Conservation (phyloP, 2,329 filamentous ascomycete genomes). For the Alternaria arbusti region DNA sequence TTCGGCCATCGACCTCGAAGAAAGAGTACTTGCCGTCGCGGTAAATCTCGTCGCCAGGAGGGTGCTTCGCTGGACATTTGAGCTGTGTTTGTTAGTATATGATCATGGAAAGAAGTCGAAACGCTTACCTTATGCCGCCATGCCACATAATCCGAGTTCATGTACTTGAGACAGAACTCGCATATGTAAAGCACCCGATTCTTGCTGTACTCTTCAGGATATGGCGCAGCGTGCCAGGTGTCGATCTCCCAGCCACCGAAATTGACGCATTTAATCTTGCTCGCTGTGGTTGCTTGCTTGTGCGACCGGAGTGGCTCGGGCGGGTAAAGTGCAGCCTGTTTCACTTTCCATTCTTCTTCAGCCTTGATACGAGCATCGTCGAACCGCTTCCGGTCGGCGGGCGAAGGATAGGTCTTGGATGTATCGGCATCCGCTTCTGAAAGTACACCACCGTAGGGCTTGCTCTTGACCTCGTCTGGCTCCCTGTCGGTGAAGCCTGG, state of each 20-base stretch:
- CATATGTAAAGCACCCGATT: conserved; percentile 98
- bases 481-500: conserved; percentile 91
- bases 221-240: conserved; percentile 98
- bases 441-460: conserved; percentile 94
- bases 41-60: conserved; percentile 97
- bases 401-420: conserved; percentile 80
- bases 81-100: conserved; percentile 46
- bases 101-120: neutral
- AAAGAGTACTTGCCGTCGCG: conserved; percentile 89
- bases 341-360: conserved; percentile 87
- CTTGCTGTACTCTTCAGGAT: conserved; percentile 96
- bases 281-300: conserved; percentile 84
- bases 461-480: conserved; percentile 85
- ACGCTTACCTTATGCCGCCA: conserved; percentile 81
- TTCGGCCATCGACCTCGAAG: conserved; percentile 96
- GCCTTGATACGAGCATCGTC: conserved; percentile 89
- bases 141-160: conserved; percentile 98
- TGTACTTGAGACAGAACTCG: conserved; percentile 99
- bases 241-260: conserved; percentile 98
- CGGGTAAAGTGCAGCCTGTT: conserved; percentile 70
- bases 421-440: conserved; percentile 91
- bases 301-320: conserved; percentile 58
- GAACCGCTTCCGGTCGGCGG: conserved; percentile 83
- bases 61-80: conserved; percentile 96
- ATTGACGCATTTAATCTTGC: conserved; percentile 98